These are phyloP conservation scores for Gossypium rotundifolium DNA, from an alignment of 345 rosid species.

Conservation along the genomic window DNA sequence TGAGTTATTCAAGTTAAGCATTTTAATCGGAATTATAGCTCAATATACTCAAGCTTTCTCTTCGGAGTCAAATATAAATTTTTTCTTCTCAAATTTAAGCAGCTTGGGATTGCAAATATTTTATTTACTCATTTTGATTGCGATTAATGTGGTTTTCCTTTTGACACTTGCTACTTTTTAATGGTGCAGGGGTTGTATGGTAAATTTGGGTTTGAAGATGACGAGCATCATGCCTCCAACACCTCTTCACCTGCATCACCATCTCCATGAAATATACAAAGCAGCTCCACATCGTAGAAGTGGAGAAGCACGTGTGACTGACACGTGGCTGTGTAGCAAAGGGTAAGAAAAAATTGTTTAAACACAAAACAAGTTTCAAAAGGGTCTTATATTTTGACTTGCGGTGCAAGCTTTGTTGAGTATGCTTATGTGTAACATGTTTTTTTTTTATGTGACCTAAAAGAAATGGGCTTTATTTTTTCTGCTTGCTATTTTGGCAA, in stretches of 20 bases:
- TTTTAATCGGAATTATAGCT: background rate
- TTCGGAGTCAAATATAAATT: background rate
- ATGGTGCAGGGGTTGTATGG: slow-evolving; percentile 55
- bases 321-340: background rate
- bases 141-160: background rate
- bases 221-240: slow-evolving; percentile 15
- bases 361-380: background rate
- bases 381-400: background rate
- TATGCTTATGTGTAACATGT: background rate
- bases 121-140: too few relatives aligned
- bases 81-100: background rate
- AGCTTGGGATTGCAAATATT: background rate
- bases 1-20: background rate
- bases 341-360: background rate
- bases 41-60: background rate
- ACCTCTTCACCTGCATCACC: slow-evolving; percentile 11
- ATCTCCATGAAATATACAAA: slow-evolving; percentile 15
- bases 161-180: slow-evolving; percentile 3
- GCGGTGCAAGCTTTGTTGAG: background rate
- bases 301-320: background rate
- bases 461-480: too few relatives aligned
- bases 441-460: background rate
- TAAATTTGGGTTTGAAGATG: slow-evolving; percentile 49
- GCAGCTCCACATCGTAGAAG: slow-evolving; percentile 4
- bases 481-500: background rate